phyloP scores from a whole-genome alignment of 2,329 filamentous ascomycete species.

The Fusarium xylarioides region DNA sequence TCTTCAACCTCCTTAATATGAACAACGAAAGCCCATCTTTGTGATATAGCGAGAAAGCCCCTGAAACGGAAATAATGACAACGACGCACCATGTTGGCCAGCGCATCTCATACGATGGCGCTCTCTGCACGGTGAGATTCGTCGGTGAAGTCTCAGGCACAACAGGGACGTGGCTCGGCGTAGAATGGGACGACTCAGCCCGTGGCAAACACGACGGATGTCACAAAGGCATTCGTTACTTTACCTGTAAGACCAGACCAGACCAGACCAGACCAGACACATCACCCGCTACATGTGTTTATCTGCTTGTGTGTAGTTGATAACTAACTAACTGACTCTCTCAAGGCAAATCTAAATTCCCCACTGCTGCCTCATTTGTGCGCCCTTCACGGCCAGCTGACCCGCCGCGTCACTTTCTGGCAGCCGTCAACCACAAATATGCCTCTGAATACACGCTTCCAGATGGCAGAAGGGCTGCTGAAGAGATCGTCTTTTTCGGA shows the following conservation, averaged over 20 bases:
- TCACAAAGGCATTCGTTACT: slow-evolving; percentile 82
- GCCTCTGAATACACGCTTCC: slow-evolving; percentile 62
- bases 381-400: slow-evolving; percentile 79
- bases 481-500: slow-evolving; percentile 72
- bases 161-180: slow-evolving; percentile 84
- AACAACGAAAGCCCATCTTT: not conserved
- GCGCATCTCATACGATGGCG: slow-evolving; percentile 80
- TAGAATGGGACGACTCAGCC: slow-evolving; percentile 92
- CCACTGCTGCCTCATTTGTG: slow-evolving; percentile 86
- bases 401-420: slow-evolving; percentile 74
- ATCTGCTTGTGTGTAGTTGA: not conserved
- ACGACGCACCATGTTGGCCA: slow-evolving; percentile 66
- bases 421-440: slow-evolving; percentile 86
- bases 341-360: slow-evolving; percentile 66
- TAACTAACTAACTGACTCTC: not conserved
- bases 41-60: not conserved
- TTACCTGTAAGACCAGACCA: slow-evolving; percentile 69
- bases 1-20: not conserved
- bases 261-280: not conserved
- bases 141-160: slow-evolving; percentile 80
- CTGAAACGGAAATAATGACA: slow-evolving; percentile 47
- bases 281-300: not conserved
- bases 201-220: slow-evolving; percentile 92
- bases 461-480: slow-evolving; percentile 49
- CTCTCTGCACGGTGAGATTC: slow-evolving; percentile 86